These are phyloP conservation scores for Orbilia oligospora DNA, from an alignment of 2,329 filamentous ascomycete species.

Conservation along the genomic window DNA sequence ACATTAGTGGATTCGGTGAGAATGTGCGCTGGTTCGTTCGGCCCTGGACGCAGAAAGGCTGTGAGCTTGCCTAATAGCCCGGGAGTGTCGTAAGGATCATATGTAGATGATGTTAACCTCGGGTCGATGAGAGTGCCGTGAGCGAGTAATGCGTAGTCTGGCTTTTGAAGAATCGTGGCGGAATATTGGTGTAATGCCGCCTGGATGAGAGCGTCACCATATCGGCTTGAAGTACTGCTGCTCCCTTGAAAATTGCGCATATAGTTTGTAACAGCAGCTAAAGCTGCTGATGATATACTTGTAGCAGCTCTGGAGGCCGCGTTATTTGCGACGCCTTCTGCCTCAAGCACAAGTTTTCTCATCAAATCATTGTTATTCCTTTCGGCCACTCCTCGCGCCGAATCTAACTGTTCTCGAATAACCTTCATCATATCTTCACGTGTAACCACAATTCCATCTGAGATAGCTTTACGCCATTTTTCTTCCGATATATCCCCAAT, in stretches of 20 bases:
- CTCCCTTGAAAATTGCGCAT: constrained; percentile 44
- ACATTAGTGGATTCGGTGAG: constrained; percentile 69
- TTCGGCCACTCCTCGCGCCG: constrained; percentile 42
- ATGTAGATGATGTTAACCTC: constrained; percentile 49
- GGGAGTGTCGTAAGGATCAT: constrained; percentile 46
- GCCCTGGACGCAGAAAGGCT: constrained; percentile 34
- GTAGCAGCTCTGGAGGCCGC: constrained; percentile 47
- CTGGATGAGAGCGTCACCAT: constrained; percentile 54
- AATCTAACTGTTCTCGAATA: constrained; percentile 40
- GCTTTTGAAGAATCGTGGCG: constrained; percentile 32
- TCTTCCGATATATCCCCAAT: constrained; percentile 50
- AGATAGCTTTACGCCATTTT: constrained; percentile 49
- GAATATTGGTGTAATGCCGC: constrained; percentile 55
- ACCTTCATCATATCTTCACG: constrained; percentile 47
- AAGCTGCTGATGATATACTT: constrained; percentile 55
- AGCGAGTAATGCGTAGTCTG: constrained; percentile 43
- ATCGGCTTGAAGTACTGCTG: constrained; percentile 30
- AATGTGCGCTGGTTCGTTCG: constrained; percentile 48
- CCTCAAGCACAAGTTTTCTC: constrained; percentile 28
- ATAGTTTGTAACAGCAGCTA: constrained; percentile 54
- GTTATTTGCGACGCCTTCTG: constrained; percentile 31
- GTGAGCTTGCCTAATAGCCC: constrained; percentile 41
- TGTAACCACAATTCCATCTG: constrained; percentile 45
- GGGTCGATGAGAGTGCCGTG: constrained; percentile 53
- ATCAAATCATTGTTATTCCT: constrained; percentile 28